A percentile compares a stretch with the other conserved stretches of the same genome.
phyloP scores from a whole-genome alignment of 306 rosid species.

The Benincasa hispida region DNA sequence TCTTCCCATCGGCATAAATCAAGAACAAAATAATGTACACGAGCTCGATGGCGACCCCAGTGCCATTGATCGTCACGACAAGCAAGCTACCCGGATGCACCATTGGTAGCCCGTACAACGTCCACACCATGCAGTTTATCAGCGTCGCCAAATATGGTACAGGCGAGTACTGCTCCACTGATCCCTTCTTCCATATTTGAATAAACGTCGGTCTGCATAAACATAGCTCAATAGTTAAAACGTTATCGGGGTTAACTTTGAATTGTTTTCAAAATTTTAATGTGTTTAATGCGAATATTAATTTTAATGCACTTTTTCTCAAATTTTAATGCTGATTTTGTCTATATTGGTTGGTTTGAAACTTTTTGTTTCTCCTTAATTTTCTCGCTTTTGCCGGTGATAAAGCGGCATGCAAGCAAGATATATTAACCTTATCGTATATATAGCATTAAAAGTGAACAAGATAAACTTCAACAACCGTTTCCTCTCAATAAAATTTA shows the following conservation, averaged over 20 bases:
- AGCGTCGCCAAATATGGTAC: constrained; percentile 73
- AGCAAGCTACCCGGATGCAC: constrained; percentile 53
- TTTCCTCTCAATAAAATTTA: background rate
- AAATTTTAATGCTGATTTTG: background rate
- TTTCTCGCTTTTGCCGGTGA: background rate
- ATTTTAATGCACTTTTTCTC: background rate
- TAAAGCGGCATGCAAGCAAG: background rate
- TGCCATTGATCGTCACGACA: constrained; percentile 62
- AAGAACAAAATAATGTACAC: constrained; percentile 49
- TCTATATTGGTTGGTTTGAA: background rate
- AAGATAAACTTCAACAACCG: background rate
- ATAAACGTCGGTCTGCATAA: constrained; percentile 56
- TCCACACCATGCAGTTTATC: constrained; percentile 79
- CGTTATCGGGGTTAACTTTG: background rate
- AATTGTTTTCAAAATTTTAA: no score
- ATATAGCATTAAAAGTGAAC: background rate
- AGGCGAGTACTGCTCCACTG: constrained; percentile 74
- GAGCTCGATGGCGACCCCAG: constrained; percentile 43
- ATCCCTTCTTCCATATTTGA: constrained; percentile 51
- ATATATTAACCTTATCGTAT: background rate
- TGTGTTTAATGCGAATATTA: no score
- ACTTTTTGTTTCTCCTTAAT: background rate
- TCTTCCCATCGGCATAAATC: constrained; percentile 36
- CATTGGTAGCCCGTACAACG: constrained; percentile 68
- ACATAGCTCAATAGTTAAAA: background rate